These are phyloP conservation scores for Termitomyces sp. DNA, from an alignment of 768 basidiomycete genomes.

Conservation along the genomic window DNA sequence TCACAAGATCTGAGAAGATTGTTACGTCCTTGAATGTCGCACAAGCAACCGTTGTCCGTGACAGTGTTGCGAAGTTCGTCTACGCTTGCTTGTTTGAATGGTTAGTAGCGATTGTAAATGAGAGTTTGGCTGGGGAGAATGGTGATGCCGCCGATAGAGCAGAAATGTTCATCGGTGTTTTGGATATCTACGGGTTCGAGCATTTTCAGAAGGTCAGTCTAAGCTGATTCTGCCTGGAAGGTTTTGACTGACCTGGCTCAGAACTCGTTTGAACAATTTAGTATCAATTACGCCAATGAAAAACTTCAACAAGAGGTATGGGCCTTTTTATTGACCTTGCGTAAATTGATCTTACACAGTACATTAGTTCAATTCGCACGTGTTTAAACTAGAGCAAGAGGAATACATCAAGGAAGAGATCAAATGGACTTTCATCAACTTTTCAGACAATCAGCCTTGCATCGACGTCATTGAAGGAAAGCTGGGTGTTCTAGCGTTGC, in stretches of 20 bases:
- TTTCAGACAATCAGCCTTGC: constrained; percentile 97
- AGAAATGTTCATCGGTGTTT: constrained; percentile 98
- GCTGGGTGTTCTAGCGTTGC: constrained; percentile 88
- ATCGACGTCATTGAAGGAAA: constrained; percentile 98
- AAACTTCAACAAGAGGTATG: constrained; percentile 94
- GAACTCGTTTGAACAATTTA: constrained; percentile 97
- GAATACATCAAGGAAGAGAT: constrained; percentile 98
- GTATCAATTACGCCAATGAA: constrained; percentile 99
- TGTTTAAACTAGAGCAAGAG: constrained; percentile 98
- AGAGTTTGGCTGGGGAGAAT: constrained; percentile 92
- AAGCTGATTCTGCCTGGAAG: neutral
- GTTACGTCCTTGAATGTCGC: constrained; percentile 80
- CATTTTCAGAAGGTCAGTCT: constrained; percentile 85
- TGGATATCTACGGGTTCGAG: constrained; percentile 98
- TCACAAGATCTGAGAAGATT: constrained; percentile 94
- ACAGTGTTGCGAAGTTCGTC: constrained; percentile 97
- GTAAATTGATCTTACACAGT: constrained; percentile 5
- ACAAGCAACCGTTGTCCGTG: constrained; percentile 91
- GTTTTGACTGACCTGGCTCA: constrained; percentile 24
- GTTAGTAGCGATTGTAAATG: constrained; percentile 96
- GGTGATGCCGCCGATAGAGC: constrained; percentile 87
- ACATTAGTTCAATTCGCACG: constrained; percentile 93
- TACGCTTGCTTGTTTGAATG: constrained; percentile 99
- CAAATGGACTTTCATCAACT: constrained; percentile 99
- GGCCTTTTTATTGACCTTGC: neutral